Evolutionary conservation across 1,284 basidiomycete species (phyloP).

Genomic region (Tetrapyrgos nigripes): DNA sequence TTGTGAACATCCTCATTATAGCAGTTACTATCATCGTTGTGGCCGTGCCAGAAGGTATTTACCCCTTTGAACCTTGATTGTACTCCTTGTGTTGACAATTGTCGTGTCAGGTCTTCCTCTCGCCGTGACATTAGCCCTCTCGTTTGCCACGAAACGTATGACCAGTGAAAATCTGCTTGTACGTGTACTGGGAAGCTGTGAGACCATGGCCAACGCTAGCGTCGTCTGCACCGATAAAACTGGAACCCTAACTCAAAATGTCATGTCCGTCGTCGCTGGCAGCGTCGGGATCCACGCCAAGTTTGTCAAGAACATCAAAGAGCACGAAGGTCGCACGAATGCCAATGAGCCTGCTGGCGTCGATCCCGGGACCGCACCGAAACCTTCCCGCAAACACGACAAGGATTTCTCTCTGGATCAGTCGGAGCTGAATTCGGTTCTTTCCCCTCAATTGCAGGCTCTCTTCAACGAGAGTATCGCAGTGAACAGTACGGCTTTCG

Average conservation of each 20-base stretch:
- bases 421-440: conserved; percentile 65
- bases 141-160: conserved; percentile 98
- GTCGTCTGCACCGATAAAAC: conserved; percentile 98
- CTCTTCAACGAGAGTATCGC: conserved; percentile 90
- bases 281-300: conserved; percentile 94
- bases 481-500: conserved; percentile 96
- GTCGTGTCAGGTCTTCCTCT: conserved; percentile 81
- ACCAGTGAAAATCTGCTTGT: conserved; percentile 94
- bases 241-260: conserved; percentile 92
- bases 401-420: conserved; percentile 90
- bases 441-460: conserved; percentile 67
- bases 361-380: conserved; percentile 30
- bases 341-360: conserved; percentile 60
- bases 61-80: not conserved
- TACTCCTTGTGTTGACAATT: not conserved
- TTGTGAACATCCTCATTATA: conserved; percentile 95
- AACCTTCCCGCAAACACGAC: conserved; percentile 45
- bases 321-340: conserved; percentile 80
- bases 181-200: conserved; percentile 94
- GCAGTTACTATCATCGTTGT: conserved; percentile 96
- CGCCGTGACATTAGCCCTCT: conserved; percentile 94
- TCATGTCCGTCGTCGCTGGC: conserved; percentile 96
- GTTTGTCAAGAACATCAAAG: conserved; percentile 83
- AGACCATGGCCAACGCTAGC: conserved; percentile 98
- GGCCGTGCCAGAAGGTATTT: conserved; percentile 91